A percentile compares a stretch with the other conserved stretches of the same genome.
Evolutionary conservation across 176 grass and related monocot genomes (phyloP).

Genomic region (barley (Hordeum vulgare)): MorexV3_pseudomolecules_assembly NC_058524.1:79817860-79818359

Average conservation of each 20-base stretch:
- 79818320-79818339: too few relatives aligned
- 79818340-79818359: too few relatives aligned
- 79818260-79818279: too few relatives aligned
- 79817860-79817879: constrained; percentile 57
- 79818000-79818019: background rate
- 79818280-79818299: background rate
- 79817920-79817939: constrained; percentile 67
- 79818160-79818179: constrained; percentile 57
- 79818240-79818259: background rate
- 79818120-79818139: constrained; percentile 58
- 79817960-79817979: background rate
- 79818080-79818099: constrained; percentile 62
- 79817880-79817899: constrained; percentile 49
- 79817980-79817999: background rate
- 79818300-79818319: too few relatives aligned
- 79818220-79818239: background rate
- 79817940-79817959: constrained; percentile 53
- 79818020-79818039: constrained; percentile 18
- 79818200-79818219: constrained; percentile 13
- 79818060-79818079: constrained; percentile 79
- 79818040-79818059: constrained; percentile 73
- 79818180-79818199: background rate
- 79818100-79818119: constrained; percentile 58
- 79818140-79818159: constrained; percentile 92
- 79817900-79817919: constrained; percentile 5